Evolutionary conservation across 441 rosid species (phyloP).

Genomic region (Bocquillonia castaneifolia): DNA sequence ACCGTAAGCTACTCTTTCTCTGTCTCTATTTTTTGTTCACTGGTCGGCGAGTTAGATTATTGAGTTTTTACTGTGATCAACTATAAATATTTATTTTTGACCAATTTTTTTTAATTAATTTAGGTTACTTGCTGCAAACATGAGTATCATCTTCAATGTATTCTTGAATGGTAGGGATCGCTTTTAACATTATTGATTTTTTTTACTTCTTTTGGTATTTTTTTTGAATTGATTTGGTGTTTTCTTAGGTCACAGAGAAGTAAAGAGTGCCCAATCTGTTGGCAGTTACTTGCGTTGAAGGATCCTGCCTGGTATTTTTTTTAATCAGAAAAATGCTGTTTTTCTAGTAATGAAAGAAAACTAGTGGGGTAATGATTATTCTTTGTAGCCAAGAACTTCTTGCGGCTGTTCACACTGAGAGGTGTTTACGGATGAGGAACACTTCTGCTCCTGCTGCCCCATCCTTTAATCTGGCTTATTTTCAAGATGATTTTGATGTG

Average conservation of each 20-base stretch:
- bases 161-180: slow-evolving; percentile 31
- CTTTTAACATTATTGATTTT: neutral
- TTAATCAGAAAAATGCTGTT: slow-evolving; percentile 13
- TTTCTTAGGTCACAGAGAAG: slow-evolving; percentile 79
- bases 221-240: slow-evolving; percentile 11
- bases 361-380: slow-evolving; percentile 1
- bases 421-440: slow-evolving; percentile 43
- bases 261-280: slow-evolving; percentile 88
- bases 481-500: slow-evolving; percentile 38
- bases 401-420: slow-evolving; percentile 59
- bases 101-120: neutral
- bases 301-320: slow-evolving; percentile 63
- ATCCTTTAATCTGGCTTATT: slow-evolving; percentile 24
- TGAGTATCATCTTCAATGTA: slow-evolving; percentile 91
- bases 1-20: slow-evolving; percentile 37
- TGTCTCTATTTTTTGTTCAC: too few relatives aligned
- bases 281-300: slow-evolving; percentile 58
- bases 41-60: neutral
- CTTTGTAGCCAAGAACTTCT: slow-evolving; percentile 77
- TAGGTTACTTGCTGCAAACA: slow-evolving; percentile 86
- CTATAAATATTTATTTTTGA: neutral
- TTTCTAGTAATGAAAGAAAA: neutral
- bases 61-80: neutral
- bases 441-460: slow-evolving; percentile 30
- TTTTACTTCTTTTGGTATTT: too few relatives aligned